Base-by-base conservation (phyloP, 306 rosid species). In the Ormosia semicastrata region DNA sequence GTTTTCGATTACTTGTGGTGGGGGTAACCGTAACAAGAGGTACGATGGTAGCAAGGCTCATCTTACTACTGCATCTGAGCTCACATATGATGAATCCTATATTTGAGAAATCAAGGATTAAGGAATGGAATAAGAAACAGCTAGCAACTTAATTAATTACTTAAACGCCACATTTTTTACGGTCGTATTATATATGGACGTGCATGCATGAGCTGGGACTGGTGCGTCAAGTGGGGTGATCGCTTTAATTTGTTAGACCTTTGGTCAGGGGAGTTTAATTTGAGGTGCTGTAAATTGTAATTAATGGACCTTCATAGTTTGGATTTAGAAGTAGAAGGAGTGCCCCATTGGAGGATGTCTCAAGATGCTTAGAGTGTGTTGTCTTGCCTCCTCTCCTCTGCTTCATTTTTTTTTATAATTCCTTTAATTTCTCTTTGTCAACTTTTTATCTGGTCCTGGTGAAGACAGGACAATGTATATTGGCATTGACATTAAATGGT, bases 1-100 rank as follows among this genome's bases (percentile, higher is more conserved):
- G 78, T 87, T 92, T 64, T 79, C 96, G 6, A 84, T 91, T 37
- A 72, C 94, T 46, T 94, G 98, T 6, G 97, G 93, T 2, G 94
- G 93, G 5, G 88, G 86, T 15, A 75, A 67, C 65, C 60, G 70
- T 1, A 91, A 89, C 82, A 89, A 90, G 88, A 87, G 62, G 67
- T 4, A 2, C 2, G 81, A 15, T 1, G 82, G 79, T 6, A 49
- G 68, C 9, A 86, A 78, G 46, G 59, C 57, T 57, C 87, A 57
- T 39, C 74, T 41, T 12, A 46, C 88, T 3, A 33, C 84, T 14
- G 46, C 53, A 5, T 89, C 98, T 6, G 94, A 94, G 1, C 30
- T 88, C 14, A 85, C 93, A 3, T 86, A 14, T 39, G 89, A 89
- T 54, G 93, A 83, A 33, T 87, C 87, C 2, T 88, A 80, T 47